phyloP scores from a whole-genome alignment of 2,329 filamentous ascomycete genomes.

The Hawksworthiomyces lignivorus region DNA sequence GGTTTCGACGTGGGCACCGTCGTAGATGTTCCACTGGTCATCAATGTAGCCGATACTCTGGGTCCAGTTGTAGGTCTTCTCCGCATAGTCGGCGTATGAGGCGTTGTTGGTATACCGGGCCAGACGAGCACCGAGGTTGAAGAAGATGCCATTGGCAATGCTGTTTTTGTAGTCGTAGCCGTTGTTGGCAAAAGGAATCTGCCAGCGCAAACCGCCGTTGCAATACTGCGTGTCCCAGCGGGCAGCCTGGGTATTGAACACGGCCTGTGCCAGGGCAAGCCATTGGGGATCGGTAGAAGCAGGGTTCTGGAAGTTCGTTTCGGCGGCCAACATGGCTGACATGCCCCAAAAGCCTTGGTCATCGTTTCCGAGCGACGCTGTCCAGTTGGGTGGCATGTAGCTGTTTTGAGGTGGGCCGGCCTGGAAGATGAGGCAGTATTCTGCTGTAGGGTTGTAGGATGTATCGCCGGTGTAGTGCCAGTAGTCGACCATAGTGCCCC shows the following conservation, averaged over 20 bases:
- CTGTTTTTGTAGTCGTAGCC: conserved; percentile 63
- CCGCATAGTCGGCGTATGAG: conserved; percentile 57
- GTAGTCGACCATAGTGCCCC: conserved; percentile 31
- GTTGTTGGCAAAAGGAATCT: conserved; percentile 54
- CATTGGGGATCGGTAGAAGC: conserved; percentile 34
- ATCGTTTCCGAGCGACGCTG: conserved; percentile 44
- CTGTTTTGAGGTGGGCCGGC: conserved; percentile 34
- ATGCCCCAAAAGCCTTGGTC: conserved; percentile 55
- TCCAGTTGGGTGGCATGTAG: conserved; percentile 41
- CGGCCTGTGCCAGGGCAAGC: conserved; percentile 49
- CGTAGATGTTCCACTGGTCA: conserved; percentile 50
- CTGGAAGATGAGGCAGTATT: conserved; percentile 37
- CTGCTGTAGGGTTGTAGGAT: conserved; percentile 40
- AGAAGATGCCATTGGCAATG: conserved; percentile 56
- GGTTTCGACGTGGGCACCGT: conserved; percentile 50
- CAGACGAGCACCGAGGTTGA: conserved; percentile 60
- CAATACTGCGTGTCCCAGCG: conserved; percentile 58
- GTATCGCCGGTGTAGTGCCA: conserved; percentile 33
- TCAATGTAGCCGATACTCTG: conserved; percentile 49
- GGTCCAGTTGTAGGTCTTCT: conserved; percentile 56
- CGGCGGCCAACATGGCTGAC: conserved; percentile 48
- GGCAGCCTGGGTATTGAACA: conserved; percentile 44
- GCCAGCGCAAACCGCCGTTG: conserved; percentile 58
- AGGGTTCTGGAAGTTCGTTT: conserved; percentile 42
- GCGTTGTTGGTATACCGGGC: conserved; percentile 61